Evolutionary conservation across 305 asterid species (phyloP), one percentile per base, ranked within the genome.

Genomic region (Salvia sclarea): DNA sequence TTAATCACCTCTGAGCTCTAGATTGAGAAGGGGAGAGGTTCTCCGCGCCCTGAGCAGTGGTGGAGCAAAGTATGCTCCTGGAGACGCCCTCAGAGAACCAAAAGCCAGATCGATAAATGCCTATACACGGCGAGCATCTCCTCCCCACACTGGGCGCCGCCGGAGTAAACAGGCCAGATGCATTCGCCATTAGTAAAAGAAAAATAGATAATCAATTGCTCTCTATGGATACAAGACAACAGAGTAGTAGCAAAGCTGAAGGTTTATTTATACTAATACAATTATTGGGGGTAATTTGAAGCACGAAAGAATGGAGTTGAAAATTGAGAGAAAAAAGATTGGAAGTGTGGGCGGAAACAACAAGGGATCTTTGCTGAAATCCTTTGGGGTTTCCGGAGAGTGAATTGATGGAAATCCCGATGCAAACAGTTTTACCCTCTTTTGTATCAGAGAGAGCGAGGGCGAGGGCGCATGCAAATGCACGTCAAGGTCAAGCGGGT

Each of bases 141-240:
- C 68, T 31, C 68, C 68, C 10, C 61, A n/a, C 21, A 37, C 57
- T 17, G 68, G 89, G 81, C 45, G 74, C 78, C 49, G 74, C 63
- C 20, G 85, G 93, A 47, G 87, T 69, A 59, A 81, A 83, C 56
- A 88, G 54, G 70, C 93, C 90, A 78, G 83, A 83, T 78, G 84
- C 88, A 81, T 76, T 83, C 43, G 86, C 90, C 89, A 88, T 88
- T 69, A 25, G 20, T 33, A 30, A 64, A 70, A 22, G 84, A 90
- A 88, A 82, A 21, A 61, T 6, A n/a, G n/a, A n/a, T 33, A 33
- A 11, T 20, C 16, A 53, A 17, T 55, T 50, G 33, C 3, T 31
- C 12, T 49, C 16, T 24, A 24, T 3, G 61, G 65, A 47, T 31
- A 62, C 41, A 7, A 47, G 22, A 62, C 41, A 7, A 30, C 50